Percentiles rank a stretch among this genome's conserved stretches.
phyloP scores from a whole-genome alignment of 768 basidiomycete genomes.

The Tephrocybe sp. region DNA sequence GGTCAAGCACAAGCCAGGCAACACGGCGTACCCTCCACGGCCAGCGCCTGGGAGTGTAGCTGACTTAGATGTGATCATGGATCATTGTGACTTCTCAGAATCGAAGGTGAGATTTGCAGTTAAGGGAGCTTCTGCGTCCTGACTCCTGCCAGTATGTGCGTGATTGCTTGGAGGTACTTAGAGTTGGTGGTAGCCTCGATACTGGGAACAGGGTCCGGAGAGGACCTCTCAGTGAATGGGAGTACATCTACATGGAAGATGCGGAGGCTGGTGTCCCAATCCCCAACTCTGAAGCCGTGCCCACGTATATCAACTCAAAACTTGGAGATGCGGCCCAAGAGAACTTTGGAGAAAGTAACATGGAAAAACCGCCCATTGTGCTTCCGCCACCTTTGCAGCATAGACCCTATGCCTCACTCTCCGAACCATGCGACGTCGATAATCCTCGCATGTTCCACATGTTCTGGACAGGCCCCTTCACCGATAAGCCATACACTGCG shows the following conservation, averaged over 20 bases:
- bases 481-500: conserved; percentile 97
- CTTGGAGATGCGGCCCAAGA: conserved; percentile 52
- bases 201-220: conserved; percentile 73
- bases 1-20: conserved; percentile 56
- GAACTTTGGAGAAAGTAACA: conserved; percentile 60
- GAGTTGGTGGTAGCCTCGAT: conserved; percentile 89
- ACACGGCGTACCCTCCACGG: conserved; percentile 83
- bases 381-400: conserved; percentile 54
- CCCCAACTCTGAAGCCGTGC: conserved; percentile 6
- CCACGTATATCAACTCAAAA: conserved; percentile 3
- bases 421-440: conserved; percentile 76
- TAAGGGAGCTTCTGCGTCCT: background rate
- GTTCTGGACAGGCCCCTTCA: conserved; percentile 99
- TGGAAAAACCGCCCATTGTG: conserved; percentile 54
- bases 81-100: conserved; percentile 88
- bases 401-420: conserved; percentile 54
- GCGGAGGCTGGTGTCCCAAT: conserved; percentile 28
- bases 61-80: conserved; percentile 89
- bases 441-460: conserved; percentile 93
- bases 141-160: conserved; percentile 77
- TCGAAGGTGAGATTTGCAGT: conserved; percentile 58
- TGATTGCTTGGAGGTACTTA: conserved; percentile 92
- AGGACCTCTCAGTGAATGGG: conserved; percentile 80
- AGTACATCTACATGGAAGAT: conserved; percentile 82
- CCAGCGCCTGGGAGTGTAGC: conserved; percentile 83